Conservation (phyloP, 257 asterid genomes). For the Paulownia fortunei region DNA sequence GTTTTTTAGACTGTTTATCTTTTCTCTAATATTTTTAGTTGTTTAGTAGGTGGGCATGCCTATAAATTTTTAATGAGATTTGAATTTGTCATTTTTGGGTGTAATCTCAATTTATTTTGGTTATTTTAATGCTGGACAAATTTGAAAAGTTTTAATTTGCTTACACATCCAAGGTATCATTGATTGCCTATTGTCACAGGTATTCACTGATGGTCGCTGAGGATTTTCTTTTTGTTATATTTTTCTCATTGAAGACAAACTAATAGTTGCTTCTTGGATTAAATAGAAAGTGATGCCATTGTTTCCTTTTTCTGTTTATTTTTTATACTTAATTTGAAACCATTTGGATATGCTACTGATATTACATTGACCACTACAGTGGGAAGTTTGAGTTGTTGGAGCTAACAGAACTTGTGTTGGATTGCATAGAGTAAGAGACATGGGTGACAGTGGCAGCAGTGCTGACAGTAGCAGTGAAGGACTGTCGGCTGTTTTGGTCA, state of each 20-base stretch:
- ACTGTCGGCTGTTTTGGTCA: constrained; percentile 28
- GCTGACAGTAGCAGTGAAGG: constrained; percentile 38
- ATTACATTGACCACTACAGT: constrained; percentile 1
- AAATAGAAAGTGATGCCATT: not conserved
- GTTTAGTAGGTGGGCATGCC: constrained; percentile 18
- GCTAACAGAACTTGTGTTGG: not conserved
- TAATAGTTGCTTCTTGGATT: constrained; percentile 1
- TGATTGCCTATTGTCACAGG: constrained; percentile 12
- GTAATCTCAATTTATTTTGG: constrained; percentile 19
- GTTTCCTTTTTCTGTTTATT: not conserved
- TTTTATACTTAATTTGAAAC: not conserved
- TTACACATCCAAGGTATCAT: constrained; percentile 5
- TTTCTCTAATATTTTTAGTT: not conserved
- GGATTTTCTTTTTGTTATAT: constrained; percentile 4
- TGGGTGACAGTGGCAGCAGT: constrained; percentile 46
- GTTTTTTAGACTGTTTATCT: not conserved
- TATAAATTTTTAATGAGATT: not conserved
- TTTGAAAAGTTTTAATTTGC: constrained; percentile 7
- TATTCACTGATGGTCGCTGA: not conserved
- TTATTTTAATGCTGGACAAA: not conserved
- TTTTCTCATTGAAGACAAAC: not conserved
- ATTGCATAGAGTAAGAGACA: constrained; percentile 22
- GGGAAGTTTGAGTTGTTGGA: not conserved
- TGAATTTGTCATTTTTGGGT: not conserved
- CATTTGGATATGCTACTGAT: constrained; percentile 15